These are phyloP conservation scores for Acarospora socialis DNA, from an alignment of 2,329 filamentous ascomycete genomes.

Conservation along the genomic window DNA sequence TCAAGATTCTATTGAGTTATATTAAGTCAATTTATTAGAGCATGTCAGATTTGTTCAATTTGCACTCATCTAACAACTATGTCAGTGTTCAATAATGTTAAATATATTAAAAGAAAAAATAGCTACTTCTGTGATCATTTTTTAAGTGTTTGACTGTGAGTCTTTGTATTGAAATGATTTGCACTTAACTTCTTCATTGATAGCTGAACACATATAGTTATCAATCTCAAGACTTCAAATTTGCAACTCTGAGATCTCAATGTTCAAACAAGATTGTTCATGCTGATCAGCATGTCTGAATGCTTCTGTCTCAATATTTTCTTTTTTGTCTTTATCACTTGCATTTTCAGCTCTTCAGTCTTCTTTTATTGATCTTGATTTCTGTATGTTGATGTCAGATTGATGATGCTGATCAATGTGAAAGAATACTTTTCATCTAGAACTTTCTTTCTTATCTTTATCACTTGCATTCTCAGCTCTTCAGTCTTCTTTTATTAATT, in stretches of 20 bases:
- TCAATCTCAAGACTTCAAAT: too few relatives aligned
- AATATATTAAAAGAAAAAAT: too few relatives aligned
- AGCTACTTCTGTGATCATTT: too few relatives aligned
- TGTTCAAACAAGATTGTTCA: conserved; percentile 13
- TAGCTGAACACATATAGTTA: too few relatives aligned
- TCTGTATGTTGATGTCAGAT: conserved; percentile 10
- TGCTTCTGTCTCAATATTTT: conserved; percentile 13
- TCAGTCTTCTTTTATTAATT: conserved; percentile 14
- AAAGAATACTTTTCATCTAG: conserved; percentile 14
- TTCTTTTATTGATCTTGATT: conserved; percentile 13
- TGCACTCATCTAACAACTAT: too few relatives aligned
- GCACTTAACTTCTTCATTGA: too few relatives aligned
- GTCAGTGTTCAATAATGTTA: too few relatives aligned
- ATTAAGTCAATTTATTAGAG: too few relatives aligned
- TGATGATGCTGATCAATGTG: conserved; percentile 16
- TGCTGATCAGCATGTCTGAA: conserved; percentile 16
- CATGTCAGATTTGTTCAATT: too few relatives aligned
- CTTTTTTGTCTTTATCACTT: conserved; percentile 12
- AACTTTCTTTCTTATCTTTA: conserved; percentile 12
- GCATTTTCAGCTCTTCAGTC: conserved; percentile 14
- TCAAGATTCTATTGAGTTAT: too few relatives aligned
- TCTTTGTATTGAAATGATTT: too few relatives aligned
- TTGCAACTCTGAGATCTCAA: conserved; percentile 10
- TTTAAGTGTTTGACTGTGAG: too few relatives aligned
- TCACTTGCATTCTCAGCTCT: conserved; percentile 11